Percentiles rank a stretch among this genome's conserved stretches.
phyloP scores from a whole-genome alignment of 2,329 filamentous ascomycete species.

The Colletotrichum sp. region DNA sequence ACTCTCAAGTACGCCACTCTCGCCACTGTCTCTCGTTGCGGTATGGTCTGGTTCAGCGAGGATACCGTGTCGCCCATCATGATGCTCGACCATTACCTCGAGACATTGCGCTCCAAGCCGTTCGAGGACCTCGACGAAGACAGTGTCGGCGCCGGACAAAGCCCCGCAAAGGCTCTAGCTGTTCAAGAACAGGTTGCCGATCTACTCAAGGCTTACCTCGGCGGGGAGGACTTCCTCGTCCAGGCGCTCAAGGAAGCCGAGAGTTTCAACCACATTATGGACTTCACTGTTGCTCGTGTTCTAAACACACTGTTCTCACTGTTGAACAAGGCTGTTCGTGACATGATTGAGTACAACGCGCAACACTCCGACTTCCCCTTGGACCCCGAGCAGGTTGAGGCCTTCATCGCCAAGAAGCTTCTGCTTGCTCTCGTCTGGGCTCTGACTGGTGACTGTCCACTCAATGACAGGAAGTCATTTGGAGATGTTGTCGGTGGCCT shows the following conservation, averaged over 20 bases:
- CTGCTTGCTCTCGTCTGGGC: constrained; percentile 94
- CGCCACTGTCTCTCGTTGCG: constrained; percentile 98
- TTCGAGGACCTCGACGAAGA: constrained; percentile 98
- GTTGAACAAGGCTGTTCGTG: constrained; percentile 90
- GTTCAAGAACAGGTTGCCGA: constrained; percentile 82
- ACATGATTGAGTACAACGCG: constrained; percentile 93
- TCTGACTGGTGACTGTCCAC: constrained; percentile 91
- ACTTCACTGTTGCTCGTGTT: constrained; percentile 90
- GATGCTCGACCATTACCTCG: constrained; percentile 91
- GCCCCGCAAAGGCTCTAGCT: constrained; percentile 77
- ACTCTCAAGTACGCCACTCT: constrained; percentile 96
- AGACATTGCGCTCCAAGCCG: constrained; percentile 78
- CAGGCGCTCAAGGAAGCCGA: constrained; percentile 78
- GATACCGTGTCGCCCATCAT: constrained; percentile 93
- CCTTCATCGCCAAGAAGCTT: constrained; percentile 91
- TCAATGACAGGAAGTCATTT: constrained; percentile 85
- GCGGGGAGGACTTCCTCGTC: constrained; percentile 79
- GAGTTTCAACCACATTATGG: constrained; percentile 94
- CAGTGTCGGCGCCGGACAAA: constrained; percentile 75
- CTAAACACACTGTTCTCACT: constrained; percentile 94
- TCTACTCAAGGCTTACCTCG: constrained; percentile 77
- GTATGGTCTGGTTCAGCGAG: constrained; percentile 99
- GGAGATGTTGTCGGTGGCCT: constrained; percentile 84
- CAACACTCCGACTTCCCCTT: constrained; percentile 95
- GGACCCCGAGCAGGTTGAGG: constrained; percentile 87